These are phyloP conservation scores for Pichia sp. DNA, from an alignment of 1,139 yeast species.

Conservation along the genomic window DNA sequence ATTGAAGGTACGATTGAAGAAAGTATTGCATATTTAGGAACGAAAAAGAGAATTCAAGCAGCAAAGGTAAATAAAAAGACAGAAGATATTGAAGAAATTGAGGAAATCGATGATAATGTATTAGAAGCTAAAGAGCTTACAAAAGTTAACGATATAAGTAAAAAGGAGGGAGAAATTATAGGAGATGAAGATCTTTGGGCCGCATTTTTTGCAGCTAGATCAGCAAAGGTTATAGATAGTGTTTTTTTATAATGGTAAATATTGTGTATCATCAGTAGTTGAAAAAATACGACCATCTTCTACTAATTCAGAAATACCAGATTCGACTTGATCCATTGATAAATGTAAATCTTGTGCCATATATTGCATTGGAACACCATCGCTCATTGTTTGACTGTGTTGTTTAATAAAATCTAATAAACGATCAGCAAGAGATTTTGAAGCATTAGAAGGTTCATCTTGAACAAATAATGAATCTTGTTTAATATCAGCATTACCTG, in stretches of 20 bases:
- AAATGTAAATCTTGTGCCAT: slow-evolving; percentile 52
- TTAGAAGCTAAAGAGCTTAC: slow-evolving; percentile 38
- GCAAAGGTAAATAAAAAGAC: slow-evolving; percentile 21
- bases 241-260: slow-evolving; percentile 17
- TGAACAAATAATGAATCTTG: slow-evolving; percentile 1
- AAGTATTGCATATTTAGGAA: slow-evolving; percentile 59
- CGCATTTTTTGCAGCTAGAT: slow-evolving; percentile 42
- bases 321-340: slow-evolving; percentile 31
- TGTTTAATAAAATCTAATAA: slow-evolving; percentile 36
- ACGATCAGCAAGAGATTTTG: slow-evolving; percentile 7
- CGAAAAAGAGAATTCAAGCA: slow-evolving; percentile 43
- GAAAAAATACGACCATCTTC: slow-evolving; percentile 63
- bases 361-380: slow-evolving; percentile 63
- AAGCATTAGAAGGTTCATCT: slow-evolving; percentile 12
- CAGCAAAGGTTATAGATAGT: slow-evolving; percentile 21
- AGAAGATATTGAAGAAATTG: slow-evolving; percentile 4
- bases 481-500: background rate
- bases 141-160: slow-evolving; percentile 37
- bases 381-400: slow-evolving; percentile 53
- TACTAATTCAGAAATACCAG: slow-evolving; percentile 46
- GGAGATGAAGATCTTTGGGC: slow-evolving; percentile 53
- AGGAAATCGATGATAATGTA: slow-evolving; percentile 31
- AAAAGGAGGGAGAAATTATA: slow-evolving; percentile 51
- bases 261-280: slow-evolving; percentile 44
- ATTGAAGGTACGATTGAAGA: slow-evolving; percentile 87